Conservation (phyloP, 371 early-diverging fungal genomes). For the Mortierella sp. region DNA sequence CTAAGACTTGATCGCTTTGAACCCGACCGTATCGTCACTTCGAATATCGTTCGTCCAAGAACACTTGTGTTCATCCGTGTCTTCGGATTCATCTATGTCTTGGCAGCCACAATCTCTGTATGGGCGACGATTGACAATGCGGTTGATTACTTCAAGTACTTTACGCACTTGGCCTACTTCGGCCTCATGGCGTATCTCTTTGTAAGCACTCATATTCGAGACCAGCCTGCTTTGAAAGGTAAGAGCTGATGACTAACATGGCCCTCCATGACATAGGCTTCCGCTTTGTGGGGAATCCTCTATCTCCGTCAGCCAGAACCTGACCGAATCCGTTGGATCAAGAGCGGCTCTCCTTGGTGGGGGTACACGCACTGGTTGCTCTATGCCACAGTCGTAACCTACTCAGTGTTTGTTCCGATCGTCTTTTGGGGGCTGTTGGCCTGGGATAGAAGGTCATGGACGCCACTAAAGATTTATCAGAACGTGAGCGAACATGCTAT, state of each 20-base stretch:
- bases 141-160: conserved; percentile 55
- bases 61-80: conserved; percentile 58
- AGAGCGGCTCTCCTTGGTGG: conserved; percentile 31
- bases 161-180: conserved; percentile 63
- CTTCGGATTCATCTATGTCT: conserved; percentile 55
- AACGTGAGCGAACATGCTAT: conserved; percentile 63
- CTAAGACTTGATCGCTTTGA: conserved; percentile 59
- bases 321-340: conserved; percentile 32
- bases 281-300: conserved; percentile 30
- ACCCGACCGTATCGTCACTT: conserved; percentile 65
- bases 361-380: conserved; percentile 39
- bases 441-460: conserved; percentile 13
- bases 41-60: conserved; percentile 60
- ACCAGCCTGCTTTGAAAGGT: not conserved
- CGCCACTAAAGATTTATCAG: conserved; percentile 46
- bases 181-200: conserved; percentile 65
- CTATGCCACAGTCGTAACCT: conserved; percentile 31
- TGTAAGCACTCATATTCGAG: conserved; percentile 40
- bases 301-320: conserved; percentile 32
- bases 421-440: conserved; percentile 62
- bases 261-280: conserved; percentile 6
- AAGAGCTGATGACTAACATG: not conserved
- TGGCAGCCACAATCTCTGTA: conserved; percentile 56
- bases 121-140: conserved; percentile 40
- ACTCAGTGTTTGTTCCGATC: conserved; percentile 61